Evolutionary conservation across 306 rosid species (phyloP), one percentile per base, ranked within the genome.

Genomic region (Cajanus cajan): DNA sequence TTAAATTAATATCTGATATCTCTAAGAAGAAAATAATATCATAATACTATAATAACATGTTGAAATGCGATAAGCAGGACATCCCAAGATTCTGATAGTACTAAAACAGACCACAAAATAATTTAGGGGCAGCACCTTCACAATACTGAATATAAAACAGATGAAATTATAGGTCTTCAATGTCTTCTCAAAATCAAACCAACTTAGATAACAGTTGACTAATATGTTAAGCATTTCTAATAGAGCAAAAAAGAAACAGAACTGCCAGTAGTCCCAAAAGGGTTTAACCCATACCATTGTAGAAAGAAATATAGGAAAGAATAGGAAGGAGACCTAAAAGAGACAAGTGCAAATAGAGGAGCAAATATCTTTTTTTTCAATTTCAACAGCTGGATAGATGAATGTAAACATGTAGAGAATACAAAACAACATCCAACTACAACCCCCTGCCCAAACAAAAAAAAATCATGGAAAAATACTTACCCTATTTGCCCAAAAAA

Each of bases 401-500:
- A 48, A 13, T 31, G 16, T 9, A 33, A 9, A 31, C 9, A 21
- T 8, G 25, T 9, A 13, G 19, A 7, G 19, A 52, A 19, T 36
- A 22, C 16, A 28, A 41, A 44, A 65, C 28, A 28, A 31, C 21
- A 63, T 18, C 4, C 7, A 4, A 7, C 21, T 62, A 0, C 65
- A 1, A 2, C 4, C 47, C 16, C 16, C 6, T 16, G 2, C 18
- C 6, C 5, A 15, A 47, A 48, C 15, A 48, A 6, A 25, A 18
- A 25, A 74, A n/a, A 5, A 15, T 6, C 19, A 22, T 16, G 13
- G 79, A 84, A 50, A 44, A 78, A 85, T 69, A 92, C 91, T 50
- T 36, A 94, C 98, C 96, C 94, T 92, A 76, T 90, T 94, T 72
- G 98, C 90, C 98, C 98, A 94, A 73, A 94, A 92, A 6, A 94